Percentiles rank a stretch among this genome's conserved stretches.
These are phyloP conservation scores for Pharnaceum exiguum DNA, from an alignment of 148 eudicot genomes.

Conservation along the genomic window DNA sequence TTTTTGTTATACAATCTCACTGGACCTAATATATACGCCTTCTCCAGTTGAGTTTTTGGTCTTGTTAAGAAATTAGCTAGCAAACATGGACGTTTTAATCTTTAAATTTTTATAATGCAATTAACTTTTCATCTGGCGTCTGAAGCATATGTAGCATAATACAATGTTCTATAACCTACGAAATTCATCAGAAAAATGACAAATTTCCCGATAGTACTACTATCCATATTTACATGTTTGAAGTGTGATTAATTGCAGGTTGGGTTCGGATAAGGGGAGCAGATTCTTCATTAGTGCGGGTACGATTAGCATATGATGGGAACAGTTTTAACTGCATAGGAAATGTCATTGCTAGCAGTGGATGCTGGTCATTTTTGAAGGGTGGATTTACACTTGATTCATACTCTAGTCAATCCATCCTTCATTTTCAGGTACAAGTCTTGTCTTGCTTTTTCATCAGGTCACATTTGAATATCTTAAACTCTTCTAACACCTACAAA, in stretches of 20 bases:
- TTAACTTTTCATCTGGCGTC: too few relatives aligned
- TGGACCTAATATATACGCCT: constrained; percentile 13
- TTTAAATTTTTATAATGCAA: background rate
- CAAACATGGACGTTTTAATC: too few relatives aligned
- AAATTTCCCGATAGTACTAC: too few relatives aligned
- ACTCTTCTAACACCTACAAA: too few relatives aligned
- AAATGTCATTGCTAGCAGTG: constrained; percentile 17
- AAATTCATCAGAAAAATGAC: too few relatives aligned
- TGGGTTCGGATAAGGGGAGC: constrained; percentile 19
- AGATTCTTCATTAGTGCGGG: constrained; percentile 9
- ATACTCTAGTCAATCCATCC: constrained; percentile 4
- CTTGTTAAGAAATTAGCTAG: too few relatives aligned
- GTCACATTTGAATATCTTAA: too few relatives aligned
- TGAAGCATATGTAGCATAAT: too few relatives aligned
- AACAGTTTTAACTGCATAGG: constrained; percentile 11
- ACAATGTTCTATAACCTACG: too few relatives aligned
- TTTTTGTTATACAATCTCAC: constrained; percentile 13
- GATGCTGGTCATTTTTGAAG: constrained; percentile 21
- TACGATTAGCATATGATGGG: background rate
- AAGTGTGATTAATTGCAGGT: background rate
- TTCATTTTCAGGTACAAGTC: constrained; percentile 12
- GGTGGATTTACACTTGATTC: constrained; percentile 17
- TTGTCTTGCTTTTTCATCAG: background rate
- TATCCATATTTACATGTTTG: background rate
- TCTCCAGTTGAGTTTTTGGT: constrained; percentile 16